These are phyloP conservation scores for Eucalyptus guilfoylei DNA, from an alignment of 345 rosid genomes.

Conservation along the genomic window DNA sequence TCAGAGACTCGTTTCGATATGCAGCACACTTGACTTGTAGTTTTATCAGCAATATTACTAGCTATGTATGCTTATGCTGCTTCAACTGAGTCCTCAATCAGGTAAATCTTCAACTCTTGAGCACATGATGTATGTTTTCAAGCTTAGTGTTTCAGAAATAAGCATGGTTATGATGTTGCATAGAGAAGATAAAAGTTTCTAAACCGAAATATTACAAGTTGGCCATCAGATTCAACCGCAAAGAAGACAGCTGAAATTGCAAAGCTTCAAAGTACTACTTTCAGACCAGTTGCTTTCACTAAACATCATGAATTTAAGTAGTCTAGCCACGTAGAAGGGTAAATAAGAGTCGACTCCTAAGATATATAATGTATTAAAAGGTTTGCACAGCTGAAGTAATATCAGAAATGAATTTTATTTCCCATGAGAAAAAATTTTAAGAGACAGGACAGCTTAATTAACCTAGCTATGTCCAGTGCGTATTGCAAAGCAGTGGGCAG, in stretches of 20 bases:
- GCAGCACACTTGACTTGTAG: not conserved
- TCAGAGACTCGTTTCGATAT: not conserved
- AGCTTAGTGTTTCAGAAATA: not conserved
- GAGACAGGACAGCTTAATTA: not conserved
- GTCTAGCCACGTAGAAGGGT: not conserved
- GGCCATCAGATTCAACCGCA: not conserved
- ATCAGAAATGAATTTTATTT: not conserved
- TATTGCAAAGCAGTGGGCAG: slow-evolving; percentile 31
- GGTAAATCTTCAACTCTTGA: not conserved
- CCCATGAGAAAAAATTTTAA: not conserved
- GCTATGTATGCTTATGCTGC: not conserved
- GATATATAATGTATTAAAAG: not conserved
- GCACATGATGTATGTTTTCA: not conserved
- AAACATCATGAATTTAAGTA: not conserved
- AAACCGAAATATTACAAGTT: not conserved
- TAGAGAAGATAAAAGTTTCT: not conserved
- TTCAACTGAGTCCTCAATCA: not conserved
- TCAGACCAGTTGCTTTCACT: not conserved
- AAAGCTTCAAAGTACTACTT: not conserved
- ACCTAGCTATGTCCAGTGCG: slow-evolving; percentile 56
- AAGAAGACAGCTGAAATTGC: not conserved
- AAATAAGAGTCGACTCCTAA: not conserved
- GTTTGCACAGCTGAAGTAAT: not conserved
- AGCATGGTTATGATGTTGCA: not conserved
- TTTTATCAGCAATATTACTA: not conserved